Base-by-base conservation (phyloP, 1,139 yeast species). In the Arxiozyma slooffiae region DNA sequence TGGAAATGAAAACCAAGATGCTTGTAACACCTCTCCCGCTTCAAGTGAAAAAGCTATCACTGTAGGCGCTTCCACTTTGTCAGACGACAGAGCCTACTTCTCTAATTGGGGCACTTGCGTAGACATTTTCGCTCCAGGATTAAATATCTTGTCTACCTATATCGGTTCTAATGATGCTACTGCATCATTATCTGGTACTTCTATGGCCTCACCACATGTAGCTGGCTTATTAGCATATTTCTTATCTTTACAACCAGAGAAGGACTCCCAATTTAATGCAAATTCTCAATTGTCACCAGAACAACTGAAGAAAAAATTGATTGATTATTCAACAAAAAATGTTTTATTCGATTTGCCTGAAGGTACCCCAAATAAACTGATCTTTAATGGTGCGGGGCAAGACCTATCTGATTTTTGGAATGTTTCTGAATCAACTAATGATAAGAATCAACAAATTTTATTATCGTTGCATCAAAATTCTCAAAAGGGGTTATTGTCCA, bases 181-280 rank as follows among this genome's bases (percentile, higher is more conserved):
- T 47, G 95, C 95, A 54, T 81, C 92, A 49, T 78, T 92, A 71
- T 87, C 97, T 41, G 98, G 98, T 72, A 92, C 98, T 20, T 92
- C 98, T 20, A 92, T 92, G 98, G 97, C 98, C 34, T 86, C 97
- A 44, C 98, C 98, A 50, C 97, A 92, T 68, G 85, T 92, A 67
- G 84, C 89, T 55, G 98, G 98, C 59, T 77, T 92, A 68, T 75
- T 84, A 66, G 73, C 97, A 4, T 92, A 92, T 78, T 90, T 80
- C 72, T 74, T 92, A 61, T 87, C 97, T 22, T 80, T 92, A 69
- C 94, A 87, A 72, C 98, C 98, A 59, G 85, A 81, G 49, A 70
- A 84, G 30, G 84, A 78, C 55, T 88, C 96, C 45, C 86, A 82
- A 68, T 44, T 44, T 26, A 37, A 26, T 38, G 14, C 30, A 24